Evolutionary conservation across 805 yeast genomes (phyloP).

Genomic region (Saturnispora quitensis): DNA sequence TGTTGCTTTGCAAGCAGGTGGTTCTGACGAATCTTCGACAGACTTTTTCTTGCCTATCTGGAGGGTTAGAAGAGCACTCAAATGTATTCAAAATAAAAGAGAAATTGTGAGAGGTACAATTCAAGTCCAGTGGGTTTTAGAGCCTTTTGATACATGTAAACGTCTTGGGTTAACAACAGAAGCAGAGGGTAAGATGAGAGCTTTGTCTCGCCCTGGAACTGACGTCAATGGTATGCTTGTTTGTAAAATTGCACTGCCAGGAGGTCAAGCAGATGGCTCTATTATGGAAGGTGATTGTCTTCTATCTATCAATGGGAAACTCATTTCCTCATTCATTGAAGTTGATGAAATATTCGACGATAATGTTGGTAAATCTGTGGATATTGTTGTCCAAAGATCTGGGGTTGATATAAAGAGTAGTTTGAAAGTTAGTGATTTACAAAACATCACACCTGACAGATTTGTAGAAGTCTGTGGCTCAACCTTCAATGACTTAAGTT

Average conservation of each 20-base stretch:
- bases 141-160: slow-evolving; percentile 85
- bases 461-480: slow-evolving; percentile 83
- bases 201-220: slow-evolving; percentile 42
- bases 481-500: slow-evolving; percentile 73
- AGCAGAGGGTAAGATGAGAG: slow-evolving; percentile 61
- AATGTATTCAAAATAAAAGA: slow-evolving; percentile 48
- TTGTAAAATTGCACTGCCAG: slow-evolving; percentile 71
- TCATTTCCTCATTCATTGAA: slow-evolving; percentile 60
- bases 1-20: slow-evolving; percentile 92
- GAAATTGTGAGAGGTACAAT: slow-evolving; percentile 84
- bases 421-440: slow-evolving; percentile 64
- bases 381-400: slow-evolving; percentile 61
- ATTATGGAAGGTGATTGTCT: slow-evolving; percentile 83
- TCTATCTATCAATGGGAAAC: slow-evolving; percentile 57
- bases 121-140: slow-evolving; percentile 80
- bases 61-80: slow-evolving; percentile 73
- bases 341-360: slow-evolving; percentile 80
- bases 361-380: slow-evolving; percentile 51
- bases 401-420: slow-evolving; percentile 46
- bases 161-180: slow-evolving; percentile 74
- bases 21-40: slow-evolving; percentile 82
- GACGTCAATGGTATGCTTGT: slow-evolving; percentile 71
- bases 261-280: slow-evolving; percentile 70
- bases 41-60: slow-evolving; percentile 85
- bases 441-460: slow-evolving; percentile 71